Base-by-base conservation (phyloP, 2,329 filamentous ascomycete species). In the Colletotrichum truncatum region DNA sequence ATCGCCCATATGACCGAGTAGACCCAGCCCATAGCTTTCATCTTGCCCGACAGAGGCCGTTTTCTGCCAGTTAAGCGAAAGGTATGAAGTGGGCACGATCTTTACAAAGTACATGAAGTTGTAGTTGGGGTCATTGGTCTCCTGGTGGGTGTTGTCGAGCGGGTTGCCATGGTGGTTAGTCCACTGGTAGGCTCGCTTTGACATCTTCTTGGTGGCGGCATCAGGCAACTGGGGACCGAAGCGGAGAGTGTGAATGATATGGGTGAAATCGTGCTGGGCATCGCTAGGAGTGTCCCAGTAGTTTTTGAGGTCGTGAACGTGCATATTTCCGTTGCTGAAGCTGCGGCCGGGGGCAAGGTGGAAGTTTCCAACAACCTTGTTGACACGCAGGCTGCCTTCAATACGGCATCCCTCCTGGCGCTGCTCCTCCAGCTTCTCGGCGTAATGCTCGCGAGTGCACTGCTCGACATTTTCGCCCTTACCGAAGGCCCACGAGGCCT, bases 81-180 rank as follows among this genome's bases (percentile, higher is more conserved):
- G 86, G 77, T 98, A 99, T 1, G 94, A 95, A 2, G 96, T 99
- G 3, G 93, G 93, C 30, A 99, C 96, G 62, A 99, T 96, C 85
- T 99, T 99, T 80, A 99, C 86, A 79, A 99, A 99, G 84, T 99
- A 99, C 93, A 98, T 97, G 79, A 91, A 99, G 83, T 98, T 99
- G 85, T 87, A 98, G 69, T 92, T 92, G 70, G 93, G 88, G 73
- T 98, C 94, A 34, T 87, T 82, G 2, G 93, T 97, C 55, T 85
- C 81, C 82, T 98, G 94, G 68, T 86, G 82, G 4, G 91, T 92
- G 56, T 87, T 85, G 74, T 99, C 97, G 4, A 99, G 88, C 4
- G 96, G 96, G 79, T 98, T 98, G 70, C 93, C 80, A 78, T 98
- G 94, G 80, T 97, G 93, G 78, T 93, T 94, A 10, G 92, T 93